phyloP scores from a whole-genome alignment of 139 green algal species.

The Parachlorella kessleri region DNA sequence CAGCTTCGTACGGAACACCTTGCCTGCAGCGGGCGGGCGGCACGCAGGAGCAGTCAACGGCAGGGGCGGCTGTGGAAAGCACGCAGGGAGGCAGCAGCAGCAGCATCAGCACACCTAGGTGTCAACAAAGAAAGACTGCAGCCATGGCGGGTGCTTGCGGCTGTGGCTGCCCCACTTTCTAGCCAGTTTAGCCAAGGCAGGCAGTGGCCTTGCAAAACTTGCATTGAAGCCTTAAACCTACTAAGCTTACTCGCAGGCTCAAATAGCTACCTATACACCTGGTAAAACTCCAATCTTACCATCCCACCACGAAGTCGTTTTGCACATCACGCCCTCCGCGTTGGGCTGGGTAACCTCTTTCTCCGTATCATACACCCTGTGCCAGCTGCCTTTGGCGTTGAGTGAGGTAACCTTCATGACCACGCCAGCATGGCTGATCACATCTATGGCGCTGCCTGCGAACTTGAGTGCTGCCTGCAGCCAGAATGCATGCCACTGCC shows the following conservation, averaged over 20 bases:
- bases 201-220: no score
- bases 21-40: background rate
- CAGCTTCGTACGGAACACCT: constrained; percentile 24
- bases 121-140: no score
- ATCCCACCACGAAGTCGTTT: constrained; percentile 29
- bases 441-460: constrained; percentile 20
- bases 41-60: background rate
- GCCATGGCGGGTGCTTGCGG: no score
- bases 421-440: constrained; percentile 23
- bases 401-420: constrained; percentile 37
- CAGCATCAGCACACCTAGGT: no score
- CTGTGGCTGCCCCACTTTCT: no score
- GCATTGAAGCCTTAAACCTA: no score
- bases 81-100: background rate
- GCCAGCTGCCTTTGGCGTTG: constrained; percentile 44
- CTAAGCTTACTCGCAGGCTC: no score
- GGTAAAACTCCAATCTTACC: constrained; percentile 4
- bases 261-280: no score
- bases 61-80: background rate
- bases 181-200: no score
- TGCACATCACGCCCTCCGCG: constrained; percentile 28
- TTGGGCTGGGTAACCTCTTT: constrained; percentile 15
- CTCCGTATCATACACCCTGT: constrained; percentile 22
- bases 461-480: constrained; percentile 37
- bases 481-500: no score